Evolutionary conservation across 345 rosid genomes (phyloP), one percentile per base, ranked within the genome.

Genomic region (Pistacia vera): DNA sequence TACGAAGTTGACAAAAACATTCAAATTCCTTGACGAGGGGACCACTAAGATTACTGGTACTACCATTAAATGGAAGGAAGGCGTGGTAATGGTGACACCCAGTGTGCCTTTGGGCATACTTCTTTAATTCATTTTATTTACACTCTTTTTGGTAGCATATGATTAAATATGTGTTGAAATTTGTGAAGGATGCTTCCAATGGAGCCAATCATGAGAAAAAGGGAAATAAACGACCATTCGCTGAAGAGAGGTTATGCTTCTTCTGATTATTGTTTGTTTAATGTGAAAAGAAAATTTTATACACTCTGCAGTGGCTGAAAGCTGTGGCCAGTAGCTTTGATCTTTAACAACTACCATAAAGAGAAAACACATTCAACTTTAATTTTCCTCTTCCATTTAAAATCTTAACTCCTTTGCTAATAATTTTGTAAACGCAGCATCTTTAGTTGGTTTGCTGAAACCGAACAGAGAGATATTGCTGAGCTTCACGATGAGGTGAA

Each of bases 41-140:
- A 73, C 85, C 8, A 72, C 66, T 28, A 79, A 79, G 75, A 77
- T 84, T 38, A 68, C 81, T 18, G 73, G 79, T 22, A 77, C 87
- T 30, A 72, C 73, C 33, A 84, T 84, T 48, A 84, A 63, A 56
- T 84, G 87, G 87, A 82, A 84, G 60, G 81, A 79, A 71, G 87
- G 85, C 60, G 63, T 68, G 81, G 87, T 82, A 74, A 66, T 72
- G 77, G 79, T 51, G 54, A 62, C 16, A 79, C 68, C 25, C 70
- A 65, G 62, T 71, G 62, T 71, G 49, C 60, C 36, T 49, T 41
- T 54, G 51, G 48, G 33, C 51, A 36, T 58, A 28, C 61, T 57
- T 64, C 51, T 58, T 16, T 6, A 38, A 38, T 38, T 38, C 41
- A 38, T 68, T 59, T 12, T 6, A 8, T 74, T 52, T 35, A 12